Base-by-base conservation (phyloP, 306 rosid genomes). In the Canavalia ensiformis region DNA sequence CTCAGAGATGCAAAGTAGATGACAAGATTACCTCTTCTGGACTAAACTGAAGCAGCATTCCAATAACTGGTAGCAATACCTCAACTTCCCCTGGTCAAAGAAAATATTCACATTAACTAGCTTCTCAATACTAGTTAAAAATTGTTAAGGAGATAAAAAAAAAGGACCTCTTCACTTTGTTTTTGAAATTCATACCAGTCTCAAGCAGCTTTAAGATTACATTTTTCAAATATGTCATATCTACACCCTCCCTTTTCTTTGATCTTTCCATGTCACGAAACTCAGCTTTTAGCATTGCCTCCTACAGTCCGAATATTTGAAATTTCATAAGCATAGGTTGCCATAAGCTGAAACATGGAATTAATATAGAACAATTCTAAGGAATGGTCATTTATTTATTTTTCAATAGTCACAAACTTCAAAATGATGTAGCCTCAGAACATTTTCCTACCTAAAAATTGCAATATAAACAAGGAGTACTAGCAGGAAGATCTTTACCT, bases 21-120 rank as follows among this genome's bases (percentile, higher is more conserved):
- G 70, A 60, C 69, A 79, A 68, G 68, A 74, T 85, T 74, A 95
- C 99, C 99, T 95, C 99, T 33, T 95, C 97, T 11, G 97, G 98
- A 87, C 99, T 95, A 82, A 95, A 95, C 84, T 95, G 99, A 84
- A 95, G 99, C 54, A 95, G 97, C 99, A 95, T 95, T 64, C 89
- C 99, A 64, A 96, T 72, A 65, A 96, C 99, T 44, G 99, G 99
- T 65, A 96, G 90, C 62, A 96, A 86, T 58, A 92, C 98, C 85
- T 93, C 99, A 75, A 90, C 99, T 88, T 96, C 99, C 81, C 99
- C 99, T 96, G 63, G 71, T 76, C 82, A 44, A 67, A 70, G 49
- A 81, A 50, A 75, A 57, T 41, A 33, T 60, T 54, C 60, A 31
- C 59, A 47, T 75, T 33, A 50, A 75, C 63, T 64, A 51, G 72